These are phyloP conservation scores for Fusarium nanum DNA, from an alignment of 2,329 filamentous ascomycete genomes.

Conservation along the genomic window DNA sequence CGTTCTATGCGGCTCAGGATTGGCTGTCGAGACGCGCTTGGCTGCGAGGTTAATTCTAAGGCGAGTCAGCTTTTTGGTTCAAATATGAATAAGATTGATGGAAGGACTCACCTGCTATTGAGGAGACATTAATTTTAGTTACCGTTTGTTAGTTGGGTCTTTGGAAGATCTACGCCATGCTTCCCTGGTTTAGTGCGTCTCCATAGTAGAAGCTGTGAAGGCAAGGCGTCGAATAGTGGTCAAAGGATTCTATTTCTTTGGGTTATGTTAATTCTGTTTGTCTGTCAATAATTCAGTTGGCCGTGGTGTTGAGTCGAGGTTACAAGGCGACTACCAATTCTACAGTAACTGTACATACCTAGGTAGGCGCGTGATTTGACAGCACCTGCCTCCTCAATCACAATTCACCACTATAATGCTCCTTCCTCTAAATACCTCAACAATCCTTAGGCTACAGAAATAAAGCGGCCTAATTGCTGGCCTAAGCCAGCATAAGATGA, in stretches of 20 bases:
- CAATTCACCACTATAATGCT: neutral
- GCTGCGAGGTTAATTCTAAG: constrained; percentile 6
- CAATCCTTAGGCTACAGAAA: no score
- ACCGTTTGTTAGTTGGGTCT: constrained; percentile 1
- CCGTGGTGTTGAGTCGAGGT: neutral
- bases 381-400: neutral
- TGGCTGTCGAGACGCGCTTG: constrained; percentile 24
- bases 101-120: constrained; percentile 26
- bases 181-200: constrained; percentile 16
- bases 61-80: constrained; percentile 26
- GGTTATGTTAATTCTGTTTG: neutral
- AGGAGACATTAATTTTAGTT: constrained; percentile 28
- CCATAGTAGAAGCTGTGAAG: constrained; percentile 1
- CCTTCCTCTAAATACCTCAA: neutral
- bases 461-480: no score
- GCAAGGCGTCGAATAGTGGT: constrained; percentile 2
- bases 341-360: no score
- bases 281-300: neutral
- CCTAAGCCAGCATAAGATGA: no score
- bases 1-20: constrained; percentile 18
- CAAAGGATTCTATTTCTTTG: neutral
- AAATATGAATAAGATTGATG: constrained; percentile 30
- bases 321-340: neutral
- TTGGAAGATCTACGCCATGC: constrained; percentile 29
- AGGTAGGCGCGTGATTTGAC: neutral